Percentiles rank a stretch among this genome's conserved stretches.
Evolutionary conservation across 2,329 filamentous ascomycete genomes (phyloP).

Genomic region (Fusarium ramigenum): DNA sequence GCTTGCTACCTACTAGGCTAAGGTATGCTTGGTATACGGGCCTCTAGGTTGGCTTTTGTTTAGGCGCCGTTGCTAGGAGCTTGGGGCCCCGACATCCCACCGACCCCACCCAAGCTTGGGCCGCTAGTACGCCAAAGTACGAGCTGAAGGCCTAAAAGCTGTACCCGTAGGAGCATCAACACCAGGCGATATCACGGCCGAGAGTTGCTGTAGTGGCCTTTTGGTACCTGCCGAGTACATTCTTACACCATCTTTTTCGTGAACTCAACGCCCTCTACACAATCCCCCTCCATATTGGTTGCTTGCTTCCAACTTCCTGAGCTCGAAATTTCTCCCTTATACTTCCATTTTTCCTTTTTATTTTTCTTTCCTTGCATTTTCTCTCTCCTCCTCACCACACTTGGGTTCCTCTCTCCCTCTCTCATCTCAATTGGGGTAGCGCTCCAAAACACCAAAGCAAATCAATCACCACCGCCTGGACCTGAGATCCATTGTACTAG

Average conservation of each 20-base stretch:
- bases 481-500: constrained; percentile 16
- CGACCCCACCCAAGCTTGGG: constrained; percentile 37
- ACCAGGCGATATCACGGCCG: constrained; percentile 12
- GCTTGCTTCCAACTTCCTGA: constrained; percentile 17
- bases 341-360: neutral
- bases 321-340: neutral
- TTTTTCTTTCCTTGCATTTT: neutral
- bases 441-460: constrained; percentile 20
- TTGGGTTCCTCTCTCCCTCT: constrained; percentile 5
- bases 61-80: constrained; percentile 44
- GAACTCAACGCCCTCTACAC: constrained; percentile 16
- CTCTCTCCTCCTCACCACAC: neutral
- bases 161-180: constrained; percentile 28
- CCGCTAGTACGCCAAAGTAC: constrained; percentile 33
- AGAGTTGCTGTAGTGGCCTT: constrained; percentile 10
- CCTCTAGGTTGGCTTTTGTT: constrained; percentile 35
- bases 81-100: constrained; percentile 30
- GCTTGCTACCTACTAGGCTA: neutral
- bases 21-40: constrained; percentile 8
- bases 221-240: constrained; percentile 35
- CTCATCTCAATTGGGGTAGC: neutral
- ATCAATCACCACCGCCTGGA: constrained; percentile 13
- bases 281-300: neutral
- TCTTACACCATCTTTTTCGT: constrained; percentile 18
- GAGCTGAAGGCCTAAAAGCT: constrained; percentile 27